A percentile compares a stretch with the other conserved stretches of the same genome.
These are phyloP conservation scores for Claviceps arundinis DNA, from an alignment of 2,329 filamentous ascomycete species.

Conservation along the genomic window DNA sequence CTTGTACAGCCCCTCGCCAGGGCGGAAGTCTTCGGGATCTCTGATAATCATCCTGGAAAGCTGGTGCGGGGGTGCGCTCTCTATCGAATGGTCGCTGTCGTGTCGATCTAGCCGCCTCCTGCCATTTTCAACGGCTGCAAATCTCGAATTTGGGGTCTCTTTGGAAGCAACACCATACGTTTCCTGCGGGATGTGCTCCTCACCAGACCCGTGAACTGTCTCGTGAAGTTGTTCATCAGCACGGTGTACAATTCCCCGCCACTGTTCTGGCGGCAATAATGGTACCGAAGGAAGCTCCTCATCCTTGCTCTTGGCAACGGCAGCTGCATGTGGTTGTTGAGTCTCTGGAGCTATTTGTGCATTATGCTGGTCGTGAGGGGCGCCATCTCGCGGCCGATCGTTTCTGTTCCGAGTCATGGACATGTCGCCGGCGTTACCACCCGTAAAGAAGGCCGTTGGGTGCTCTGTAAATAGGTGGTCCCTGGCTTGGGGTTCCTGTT, in stretches of 20 bases:
- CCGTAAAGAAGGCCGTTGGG: conserved; percentile 9
- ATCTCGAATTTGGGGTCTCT: neutral
- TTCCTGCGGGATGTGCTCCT: conserved; percentile 14
- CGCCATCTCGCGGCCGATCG: conserved; percentile 46
- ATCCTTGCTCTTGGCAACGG: conserved; percentile 17
- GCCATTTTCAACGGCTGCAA: conserved; percentile 9
- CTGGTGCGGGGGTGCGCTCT: conserved; percentile 21
- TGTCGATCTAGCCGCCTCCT: conserved; percentile 16
- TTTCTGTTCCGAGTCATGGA: conserved; percentile 35
- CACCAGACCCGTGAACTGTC: conserved; percentile 14
- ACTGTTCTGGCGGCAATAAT: neutral
- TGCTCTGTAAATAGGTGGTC: conserved; percentile 12
- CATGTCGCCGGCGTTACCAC: conserved; percentile 20
- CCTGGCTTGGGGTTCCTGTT: conserved; percentile 22
- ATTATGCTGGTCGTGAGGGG: conserved; percentile 37
- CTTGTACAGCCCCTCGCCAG: conserved; percentile 44
- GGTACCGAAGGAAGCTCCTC: conserved; percentile 22
- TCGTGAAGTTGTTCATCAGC: conserved; percentile 18
- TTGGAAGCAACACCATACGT: conserved; percentile 9
- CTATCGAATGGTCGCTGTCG: conserved; percentile 17
- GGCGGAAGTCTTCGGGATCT: conserved; percentile 27
- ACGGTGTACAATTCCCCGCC: conserved; percentile 14
- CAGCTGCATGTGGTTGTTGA: conserved; percentile 4
- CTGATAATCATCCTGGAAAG: conserved; percentile 29
- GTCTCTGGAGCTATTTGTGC: conserved; percentile 14